Base-by-base conservation (phyloP, 768 basidiomycete species). In the Polyporus arcularius region DNA sequence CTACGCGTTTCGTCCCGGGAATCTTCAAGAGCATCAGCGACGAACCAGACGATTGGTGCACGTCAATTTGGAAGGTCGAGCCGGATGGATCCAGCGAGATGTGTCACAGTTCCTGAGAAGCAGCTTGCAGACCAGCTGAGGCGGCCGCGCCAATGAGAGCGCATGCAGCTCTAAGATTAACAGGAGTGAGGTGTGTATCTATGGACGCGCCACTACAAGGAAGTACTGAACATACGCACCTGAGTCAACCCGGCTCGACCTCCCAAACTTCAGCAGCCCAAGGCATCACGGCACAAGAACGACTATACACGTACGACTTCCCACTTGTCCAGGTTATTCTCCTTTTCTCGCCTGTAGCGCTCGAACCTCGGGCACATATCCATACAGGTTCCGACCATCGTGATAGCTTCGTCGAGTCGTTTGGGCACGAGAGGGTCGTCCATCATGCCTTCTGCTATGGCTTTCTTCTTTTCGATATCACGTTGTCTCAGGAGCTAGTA, bases 301-400 rank as follows among this genome's bases (percentile, higher is more conserved):
- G 32, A 43, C 18, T 40, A 54, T 46, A 51, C 47, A 80, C 90
- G 64, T 75, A 96, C 92, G 63, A 82, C 85, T 78, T 97, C 95
- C 84, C 88, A 90, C 67, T 87, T 84, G 62, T 90, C 89, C 1
- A 98, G 80, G 66, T 94, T 92, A 71, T 92, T 91, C 71, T 95
- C 92, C 62, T 88, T 83, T 72, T 98, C 94, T 40, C 96, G 82
- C 64, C 94, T 82, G 72, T 96, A 95, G 30, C 92, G 82, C 73
- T 98, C 96, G 69, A 93, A 97, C 43, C 90, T 85, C 3, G 96
- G 95, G 71, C 96, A 98, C 94, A 98, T 97, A 61, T 92, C 89
- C 77, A 81, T 75, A 69, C 96, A 98, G 1, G 94, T 96, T 26
- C 96, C 96, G 14, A 92, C 85, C 71, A 98, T 88, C n/a, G 88